Conservation (phyloP, 2,329 filamentous ascomycete species). For the Penicillium sp. region DNA sequence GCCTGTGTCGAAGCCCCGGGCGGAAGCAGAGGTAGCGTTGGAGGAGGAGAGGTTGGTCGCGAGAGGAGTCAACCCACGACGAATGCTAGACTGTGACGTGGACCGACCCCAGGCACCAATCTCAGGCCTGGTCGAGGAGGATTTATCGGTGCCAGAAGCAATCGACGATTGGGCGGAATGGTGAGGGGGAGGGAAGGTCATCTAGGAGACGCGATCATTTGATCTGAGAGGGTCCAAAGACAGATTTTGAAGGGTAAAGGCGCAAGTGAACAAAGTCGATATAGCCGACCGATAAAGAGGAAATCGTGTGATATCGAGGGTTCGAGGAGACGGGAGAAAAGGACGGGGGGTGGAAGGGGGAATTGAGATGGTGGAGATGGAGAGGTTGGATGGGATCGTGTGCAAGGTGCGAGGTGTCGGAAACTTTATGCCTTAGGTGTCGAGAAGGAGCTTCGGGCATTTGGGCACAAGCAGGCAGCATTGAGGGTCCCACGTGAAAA, state of each 20-base stretch:
- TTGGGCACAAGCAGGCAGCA: background rate
- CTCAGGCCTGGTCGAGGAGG: conserved; percentile 45
- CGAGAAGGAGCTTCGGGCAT: conserved; percentile 17
- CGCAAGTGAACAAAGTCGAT: conserved; percentile 17
- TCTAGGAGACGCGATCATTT: conserved; percentile 53
- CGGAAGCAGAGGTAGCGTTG: conserved; percentile 40
- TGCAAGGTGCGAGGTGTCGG: conserved; percentile 23
- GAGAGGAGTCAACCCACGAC: conserved; percentile 56
- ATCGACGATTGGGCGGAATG: conserved; percentile 50
- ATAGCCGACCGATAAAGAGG: conserved; percentile 10
- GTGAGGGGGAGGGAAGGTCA: conserved; percentile 53
- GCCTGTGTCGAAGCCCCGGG: conserved; percentile 40
- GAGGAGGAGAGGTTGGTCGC: conserved; percentile 49
- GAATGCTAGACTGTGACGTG: conserved; percentile 52
- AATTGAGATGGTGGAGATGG: conserved; percentile 18
- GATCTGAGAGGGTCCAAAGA: conserved; percentile 39
- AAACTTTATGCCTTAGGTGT: conserved; percentile 23
- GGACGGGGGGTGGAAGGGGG: conserved; percentile 16
- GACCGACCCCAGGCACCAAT: conserved; percentile 56
- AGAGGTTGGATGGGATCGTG: conserved; percentile 21
- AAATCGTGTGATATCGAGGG: conserved; percentile 10
- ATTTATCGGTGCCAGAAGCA: conserved; percentile 49
- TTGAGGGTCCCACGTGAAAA: background rate
- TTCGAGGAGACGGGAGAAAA: conserved; percentile 8
- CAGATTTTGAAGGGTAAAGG: conserved; percentile 31